Conservation (phyloP, 2,329 filamentous ascomycete species). For the Exophiala sideris region DNA sequence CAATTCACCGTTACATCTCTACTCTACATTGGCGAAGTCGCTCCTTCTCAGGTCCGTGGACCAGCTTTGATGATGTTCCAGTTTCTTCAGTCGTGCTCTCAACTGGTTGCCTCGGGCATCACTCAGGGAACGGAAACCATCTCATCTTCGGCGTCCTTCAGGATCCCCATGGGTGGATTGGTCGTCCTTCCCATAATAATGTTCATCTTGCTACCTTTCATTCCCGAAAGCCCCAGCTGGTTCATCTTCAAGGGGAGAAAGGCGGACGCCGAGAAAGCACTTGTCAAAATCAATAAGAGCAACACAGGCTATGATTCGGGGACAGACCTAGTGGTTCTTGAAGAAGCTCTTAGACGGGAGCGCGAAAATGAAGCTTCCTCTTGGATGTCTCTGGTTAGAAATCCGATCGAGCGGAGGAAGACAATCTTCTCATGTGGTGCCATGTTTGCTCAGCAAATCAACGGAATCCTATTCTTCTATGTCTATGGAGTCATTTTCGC, state of each 20-base stretch:
- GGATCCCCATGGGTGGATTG: slow-evolving; percentile 31
- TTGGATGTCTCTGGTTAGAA: slow-evolving; percentile 41
- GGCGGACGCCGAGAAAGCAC: slow-evolving; percentile 33
- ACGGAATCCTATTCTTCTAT: slow-evolving; percentile 17
- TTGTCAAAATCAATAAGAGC: slow-evolving; percentile 36
- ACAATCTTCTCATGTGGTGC: slow-evolving; percentile 32
- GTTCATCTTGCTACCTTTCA: slow-evolving; percentile 29
- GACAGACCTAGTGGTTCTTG: no score
- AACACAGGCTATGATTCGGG: slow-evolving; percentile 2
- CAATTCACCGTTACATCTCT: slow-evolving; percentile 34
- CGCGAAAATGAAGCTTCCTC: slow-evolving; percentile 25
- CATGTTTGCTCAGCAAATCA: slow-evolving; percentile 16
- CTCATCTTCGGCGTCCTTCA: slow-evolving; percentile 28
- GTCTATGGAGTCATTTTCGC: slow-evolving; percentile 12
- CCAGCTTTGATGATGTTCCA: slow-evolving; percentile 33
- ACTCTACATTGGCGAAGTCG: slow-evolving; percentile 35
- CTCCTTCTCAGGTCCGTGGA: slow-evolving; percentile 28
- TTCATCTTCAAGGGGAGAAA: slow-evolving; percentile 31
- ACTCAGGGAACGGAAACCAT: slow-evolving; percentile 32
- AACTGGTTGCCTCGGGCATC: slow-evolving; percentile 31
- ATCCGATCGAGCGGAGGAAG: slow-evolving; percentile 48
- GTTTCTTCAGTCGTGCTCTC: slow-evolving; percentile 32
- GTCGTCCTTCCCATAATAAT: slow-evolving; percentile 29
- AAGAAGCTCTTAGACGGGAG: no score
- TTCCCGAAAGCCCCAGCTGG: slow-evolving; percentile 34